Conservation (phyloP, 257 asterid species). For the Mitragyna speciosa region DNA sequence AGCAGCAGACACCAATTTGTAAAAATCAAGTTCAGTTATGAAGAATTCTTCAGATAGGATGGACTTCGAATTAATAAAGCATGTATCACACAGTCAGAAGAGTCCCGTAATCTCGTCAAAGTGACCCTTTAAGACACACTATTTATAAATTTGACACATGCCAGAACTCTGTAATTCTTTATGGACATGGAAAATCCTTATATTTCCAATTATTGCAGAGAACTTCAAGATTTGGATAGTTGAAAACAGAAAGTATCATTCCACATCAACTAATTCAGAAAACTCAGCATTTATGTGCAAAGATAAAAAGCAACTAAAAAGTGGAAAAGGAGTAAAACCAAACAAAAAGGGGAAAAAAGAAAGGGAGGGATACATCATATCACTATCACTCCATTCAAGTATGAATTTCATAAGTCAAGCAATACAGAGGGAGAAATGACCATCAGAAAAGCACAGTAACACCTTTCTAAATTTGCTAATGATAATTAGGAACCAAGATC, state of each 20-base stretch:
- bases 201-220: background rate
- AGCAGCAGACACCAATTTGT: background rate
- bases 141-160: background rate
- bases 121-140: background rate
- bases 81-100: background rate
- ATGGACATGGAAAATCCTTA: background rate
- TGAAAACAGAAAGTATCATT: background rate
- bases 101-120: background rate
- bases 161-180: background rate
- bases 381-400: background rate
- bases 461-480: too few relatives aligned
- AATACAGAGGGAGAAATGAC: background rate
- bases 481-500: too few relatives aligned
- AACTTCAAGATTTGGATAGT: background rate
- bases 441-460: background rate
- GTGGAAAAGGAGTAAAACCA: background rate
- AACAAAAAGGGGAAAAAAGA: background rate
- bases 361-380: background rate
- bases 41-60: background rate
- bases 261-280: constrained; percentile 1
- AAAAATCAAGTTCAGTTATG: background rate
- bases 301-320: background rate
- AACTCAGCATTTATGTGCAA: background rate
- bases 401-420: background rate
- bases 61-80: background rate